Base-by-base conservation (phyloP, 768 basidiomycete genomes). In the Cyclocybe aegerita region DNA sequence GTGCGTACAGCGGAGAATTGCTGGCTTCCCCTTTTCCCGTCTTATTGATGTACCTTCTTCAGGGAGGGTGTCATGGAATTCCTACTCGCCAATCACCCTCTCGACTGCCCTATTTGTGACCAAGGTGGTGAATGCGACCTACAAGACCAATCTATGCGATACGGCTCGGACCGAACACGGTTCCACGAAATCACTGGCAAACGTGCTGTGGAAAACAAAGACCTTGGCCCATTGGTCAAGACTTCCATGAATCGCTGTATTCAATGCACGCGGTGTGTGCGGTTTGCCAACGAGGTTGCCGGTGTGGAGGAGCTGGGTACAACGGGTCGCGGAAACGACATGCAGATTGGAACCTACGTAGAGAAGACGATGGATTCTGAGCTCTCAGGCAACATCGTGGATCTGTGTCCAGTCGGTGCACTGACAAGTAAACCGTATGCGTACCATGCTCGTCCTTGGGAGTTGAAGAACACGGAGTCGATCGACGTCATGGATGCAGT, bases 41-140 rank as follows among this genome's bases (percentile, higher is more conserved):
- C 9, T 44, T 35, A 14, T 54, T 40, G 55, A 64, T 10, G 63
- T 42, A 11, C 34, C 39, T 12, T 46, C 49, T 62, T 23, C 60
- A 90, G 94, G 15, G 94, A 97, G 70, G 97, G 97, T 44, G 96
- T 98, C 52, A 98, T 99, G 97, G 97, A 98, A 65, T 97, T 98
- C 72, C 79, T 98, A 35, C 84, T 98, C 53, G 84, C 96, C 51
- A 98, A 99, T 70, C 97, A 99, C 63, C 97, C 97, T 2, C 80
- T 99, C 49, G 97, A 99, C 68, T 99, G 97, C 70, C 97, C 97
- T 15, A 90, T 98, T 56, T 99, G 97, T 62, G 97, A 99, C 67
- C 95, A 98, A 71, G 96, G 95, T 66, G 96, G 97, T 50, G 95
- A 98, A 79, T 99, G 95, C 68, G 95, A 98, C 67, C 81, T 98